Conservation (phyloP, 192 early-diverging fungal species). For the Cladochytrium replicatum region DNA sequence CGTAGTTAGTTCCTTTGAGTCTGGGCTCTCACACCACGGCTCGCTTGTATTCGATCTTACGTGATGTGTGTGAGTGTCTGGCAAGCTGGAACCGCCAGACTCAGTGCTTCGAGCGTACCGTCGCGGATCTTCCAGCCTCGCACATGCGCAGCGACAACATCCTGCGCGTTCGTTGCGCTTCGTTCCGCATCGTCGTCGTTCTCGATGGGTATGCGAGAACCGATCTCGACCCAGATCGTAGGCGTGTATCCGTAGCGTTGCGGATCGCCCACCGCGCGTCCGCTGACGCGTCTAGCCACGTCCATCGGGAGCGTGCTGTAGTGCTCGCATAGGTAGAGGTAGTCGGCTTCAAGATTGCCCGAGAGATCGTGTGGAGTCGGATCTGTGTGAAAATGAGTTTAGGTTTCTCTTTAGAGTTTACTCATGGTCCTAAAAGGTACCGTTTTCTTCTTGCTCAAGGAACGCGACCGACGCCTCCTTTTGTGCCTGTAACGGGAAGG, state of each 20-base stretch:
- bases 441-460: too few species aligned
- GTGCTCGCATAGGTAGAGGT: constrained; percentile 21
- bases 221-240: constrained; percentile 28
- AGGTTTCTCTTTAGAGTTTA: too few species aligned
- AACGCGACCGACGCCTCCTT: too few species aligned
- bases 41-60: constrained; percentile 16
- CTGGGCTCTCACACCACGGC: neutral
- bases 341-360: constrained; percentile 34
- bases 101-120: constrained; percentile 20
- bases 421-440: too few species aligned
- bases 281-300: neutral
- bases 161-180: too few species aligned
- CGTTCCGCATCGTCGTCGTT: constrained; percentile 28
- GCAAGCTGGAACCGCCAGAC: constrained; percentile 12
- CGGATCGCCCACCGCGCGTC: constrained; percentile 4
- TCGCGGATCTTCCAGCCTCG: constrained; percentile 32
- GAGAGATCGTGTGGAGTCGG: too few species aligned
- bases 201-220: too few species aligned
- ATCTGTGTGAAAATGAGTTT: too few species aligned
- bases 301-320: constrained; percentile 22
- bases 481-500: too few species aligned
- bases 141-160: constrained; percentile 30
- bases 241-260: constrained; percentile 32
- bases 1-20: neutral
- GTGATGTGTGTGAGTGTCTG: constrained; percentile 17